Percentiles rank a stretch among this genome's conserved stretches.
These are phyloP conservation scores for Nepenthes mirabilis DNA, from an alignment of 148 eudicot species.

Conservation along the genomic window DNA sequence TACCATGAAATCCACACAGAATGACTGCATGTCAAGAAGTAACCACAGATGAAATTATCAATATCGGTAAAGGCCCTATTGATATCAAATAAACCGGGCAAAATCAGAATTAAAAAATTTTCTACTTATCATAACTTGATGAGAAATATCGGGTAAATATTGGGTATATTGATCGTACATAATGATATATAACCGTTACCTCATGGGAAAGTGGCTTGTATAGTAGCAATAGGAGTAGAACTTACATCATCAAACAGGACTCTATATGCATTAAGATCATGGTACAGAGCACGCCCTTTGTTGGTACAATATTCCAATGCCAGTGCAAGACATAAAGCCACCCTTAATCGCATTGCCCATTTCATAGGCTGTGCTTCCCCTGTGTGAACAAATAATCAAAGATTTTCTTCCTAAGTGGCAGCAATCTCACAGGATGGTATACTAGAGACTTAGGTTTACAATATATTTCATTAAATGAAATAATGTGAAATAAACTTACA, in stretches of 20 bases:
- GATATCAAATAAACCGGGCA: too few species aligned
- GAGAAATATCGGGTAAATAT: too few species aligned
- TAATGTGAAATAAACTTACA: constrained; percentile 2
- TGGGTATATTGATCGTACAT: too few species aligned
- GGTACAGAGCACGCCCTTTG: constrained; percentile 2
- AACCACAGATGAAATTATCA: too few species aligned
- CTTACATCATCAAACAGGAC: constrained; percentile 5
- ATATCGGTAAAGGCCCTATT: too few species aligned
- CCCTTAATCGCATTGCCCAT: constrained; percentile 8
- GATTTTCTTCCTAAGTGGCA: not conserved
- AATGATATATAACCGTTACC: too few species aligned
- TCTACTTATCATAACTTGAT: too few species aligned
- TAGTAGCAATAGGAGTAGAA: not conserved
- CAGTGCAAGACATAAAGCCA: constrained; percentile 4
- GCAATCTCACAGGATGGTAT: not conserved
- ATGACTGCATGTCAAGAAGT: too few species aligned
- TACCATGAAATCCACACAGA: too few species aligned
- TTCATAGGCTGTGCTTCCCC: constrained; percentile 1
- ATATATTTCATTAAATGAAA: not conserved
- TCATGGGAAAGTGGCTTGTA: not conserved
- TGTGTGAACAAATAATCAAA: not conserved
- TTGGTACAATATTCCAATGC: constrained; percentile 2
- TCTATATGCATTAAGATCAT: constrained; percentile 3
- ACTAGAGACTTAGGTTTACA: not conserved
- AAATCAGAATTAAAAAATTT: too few species aligned